Evolutionary conservation across 768 basidiomycete genomes (phyloP), one percentile per base, ranked within the genome.

Genomic region (Auricularia sp.): DNA sequence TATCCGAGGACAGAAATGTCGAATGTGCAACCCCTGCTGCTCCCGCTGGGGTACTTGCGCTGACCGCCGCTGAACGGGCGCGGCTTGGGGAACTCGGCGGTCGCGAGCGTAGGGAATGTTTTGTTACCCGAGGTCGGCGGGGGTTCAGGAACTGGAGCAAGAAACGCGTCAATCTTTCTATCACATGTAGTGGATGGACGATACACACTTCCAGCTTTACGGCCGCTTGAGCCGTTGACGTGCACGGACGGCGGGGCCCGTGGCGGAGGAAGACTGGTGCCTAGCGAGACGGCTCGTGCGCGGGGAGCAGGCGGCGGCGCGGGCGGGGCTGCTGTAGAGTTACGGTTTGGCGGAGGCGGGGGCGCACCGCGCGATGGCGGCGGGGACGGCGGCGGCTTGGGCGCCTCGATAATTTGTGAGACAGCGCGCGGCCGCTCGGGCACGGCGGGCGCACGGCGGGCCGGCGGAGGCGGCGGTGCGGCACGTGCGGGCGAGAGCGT

Each of bases 261-360:
- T 5, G 47, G 47, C 18, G 47, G 47, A 8, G 47, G 47, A 1
- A 51, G 21, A 21, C 21, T 51, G 47, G 47, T 51, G 23, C 56
- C 56, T 8, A 59, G 6, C 23, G 56, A 59, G 8, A 59, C 56
- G 1, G 56, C 34, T 2, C 56, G 21, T 23, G 56, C 56, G 33
- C 56, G 56, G 8, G 14, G 23, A 3, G 74, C 71, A 63, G 77
- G 76, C 3, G 72, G 67, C 2, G 74, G 70, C 11, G 79, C 74
- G 6, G 76, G 76, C 0, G 75, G 75, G 8, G 78, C 74, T 39
- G 74, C 74, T 58, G 71, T 73, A 56, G 67, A 35, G 73, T 5
- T 21, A 1, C 10, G 6, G 1, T 66, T 62, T 16, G 84, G 82
- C 14, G 83, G 83, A 0, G 79, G 78, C 10, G 77, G 76, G 43